Evolutionary conservation across 176 grass and related monocot genomes (phyloP).

Genomic region (Cenchrus fungigraminus): DNA sequence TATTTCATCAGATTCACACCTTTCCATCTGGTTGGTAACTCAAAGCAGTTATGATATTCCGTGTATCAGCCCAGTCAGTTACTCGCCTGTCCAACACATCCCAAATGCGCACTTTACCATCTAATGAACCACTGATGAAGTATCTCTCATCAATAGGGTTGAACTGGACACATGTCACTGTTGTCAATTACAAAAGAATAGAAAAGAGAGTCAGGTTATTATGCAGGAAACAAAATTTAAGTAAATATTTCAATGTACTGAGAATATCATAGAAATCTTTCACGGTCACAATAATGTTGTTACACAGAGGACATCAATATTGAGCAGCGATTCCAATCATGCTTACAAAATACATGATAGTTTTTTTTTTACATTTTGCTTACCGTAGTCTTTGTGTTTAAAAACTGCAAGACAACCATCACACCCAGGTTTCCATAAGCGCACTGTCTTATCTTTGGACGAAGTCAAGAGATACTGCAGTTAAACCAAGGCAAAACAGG

Average conservation of each 20-base stretch:
- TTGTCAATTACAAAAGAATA: constrained; percentile 25
- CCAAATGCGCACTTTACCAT: constrained; percentile 93
- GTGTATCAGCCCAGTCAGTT: constrained; percentile 80
- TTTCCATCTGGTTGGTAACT: constrained; percentile 82
- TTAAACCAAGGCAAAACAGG: constrained; percentile 20
- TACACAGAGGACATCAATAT: not conserved
- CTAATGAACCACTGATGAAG: constrained; percentile 93
- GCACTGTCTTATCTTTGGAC: constrained; percentile 89
- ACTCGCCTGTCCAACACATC: constrained; percentile 73
- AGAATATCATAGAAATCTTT: not conserved
- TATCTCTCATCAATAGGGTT: constrained; percentile 70
- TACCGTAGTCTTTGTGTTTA: constrained; percentile 88
- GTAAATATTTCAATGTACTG: not conserved
- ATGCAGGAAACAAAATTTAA: constrained; percentile 2
- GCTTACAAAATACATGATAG: not conserved
- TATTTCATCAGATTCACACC: constrained; percentile 51
- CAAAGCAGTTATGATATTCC: constrained; percentile 81
- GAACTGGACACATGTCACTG: constrained; percentile 95
- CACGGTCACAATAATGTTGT: not conserved
- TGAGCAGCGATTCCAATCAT: not conserved
- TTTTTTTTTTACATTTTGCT: not conserved
- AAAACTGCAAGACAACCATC: constrained; percentile 72
- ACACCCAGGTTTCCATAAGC: constrained; percentile 91
- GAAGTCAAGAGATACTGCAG: constrained; percentile 89
- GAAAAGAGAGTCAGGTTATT: constrained; percentile 12